These are phyloP conservation scores for Eucalyptus caleyi DNA, from an alignment of 345 rosid species.

Conservation along the genomic window DNA sequence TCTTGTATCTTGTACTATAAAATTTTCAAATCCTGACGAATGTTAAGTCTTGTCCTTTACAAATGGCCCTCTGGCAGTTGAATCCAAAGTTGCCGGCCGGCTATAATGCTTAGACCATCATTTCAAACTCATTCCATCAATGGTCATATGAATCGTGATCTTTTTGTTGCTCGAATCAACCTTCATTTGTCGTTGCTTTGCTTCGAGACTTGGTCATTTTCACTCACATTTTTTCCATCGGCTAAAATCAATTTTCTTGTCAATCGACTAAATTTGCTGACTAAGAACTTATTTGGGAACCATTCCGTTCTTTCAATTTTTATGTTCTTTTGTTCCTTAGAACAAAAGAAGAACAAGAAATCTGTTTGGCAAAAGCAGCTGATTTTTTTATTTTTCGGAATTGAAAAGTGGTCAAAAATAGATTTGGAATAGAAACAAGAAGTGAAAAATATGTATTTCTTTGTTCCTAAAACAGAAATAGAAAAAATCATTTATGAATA, in stretches of 20 bases:
- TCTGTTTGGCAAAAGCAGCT: no score
- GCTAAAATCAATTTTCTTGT: not conserved
- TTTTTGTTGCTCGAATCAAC: not conserved
- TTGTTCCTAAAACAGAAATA: rapidly evolving
- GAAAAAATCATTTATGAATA: no score
- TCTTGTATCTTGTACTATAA: not conserved
- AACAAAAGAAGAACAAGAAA: no score
- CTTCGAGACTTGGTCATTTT: not conserved
- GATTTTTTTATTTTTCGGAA: no score
- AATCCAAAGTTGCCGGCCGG: not conserved
- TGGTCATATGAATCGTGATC: not conserved
- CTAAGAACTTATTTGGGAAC: not conserved
- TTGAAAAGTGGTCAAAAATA: no score
- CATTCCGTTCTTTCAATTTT: no score
- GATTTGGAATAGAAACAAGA: no score
- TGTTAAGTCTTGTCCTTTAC: not conserved
- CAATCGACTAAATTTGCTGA: not conserved
- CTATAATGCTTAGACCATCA: not conserved
- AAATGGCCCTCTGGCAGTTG: not conserved
- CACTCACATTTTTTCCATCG: not conserved
- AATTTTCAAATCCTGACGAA: not conserved
- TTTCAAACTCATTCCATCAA: not conserved
- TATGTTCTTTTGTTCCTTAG: no score
- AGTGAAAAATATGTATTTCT: no score
- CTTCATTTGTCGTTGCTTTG: not conserved